These are phyloP conservation scores for Colletotrichum endophyticum DNA, from an alignment of 2,329 filamentous ascomycete species.

Conservation along the genomic window DNA sequence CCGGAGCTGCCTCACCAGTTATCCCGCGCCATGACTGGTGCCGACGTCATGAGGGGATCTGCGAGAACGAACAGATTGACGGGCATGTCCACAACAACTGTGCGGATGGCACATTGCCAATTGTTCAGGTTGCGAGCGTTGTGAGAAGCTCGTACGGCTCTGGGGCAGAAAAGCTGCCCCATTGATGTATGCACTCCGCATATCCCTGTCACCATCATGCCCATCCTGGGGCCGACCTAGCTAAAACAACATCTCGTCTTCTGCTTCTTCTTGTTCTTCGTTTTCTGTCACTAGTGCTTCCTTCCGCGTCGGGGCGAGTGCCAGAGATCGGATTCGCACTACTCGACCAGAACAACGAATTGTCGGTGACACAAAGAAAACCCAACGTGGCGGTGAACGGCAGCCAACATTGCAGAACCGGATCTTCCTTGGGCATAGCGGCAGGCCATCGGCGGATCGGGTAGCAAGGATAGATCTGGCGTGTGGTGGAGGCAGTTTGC, in stretches of 20 bases:
- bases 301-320: background rate
- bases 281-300: background rate
- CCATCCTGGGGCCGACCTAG: background rate
- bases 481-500: slow-evolving; percentile 10
- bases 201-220: background rate
- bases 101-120: background rate
- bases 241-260: background rate
- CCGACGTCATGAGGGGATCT: slow-evolving; percentile 19
- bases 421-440: slow-evolving; percentile 19
- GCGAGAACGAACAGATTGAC: background rate
- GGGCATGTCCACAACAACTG: background rate
- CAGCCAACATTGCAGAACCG: slow-evolving; percentile 16
- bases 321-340: background rate
- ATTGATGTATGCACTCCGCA: slow-evolving; percentile 5
- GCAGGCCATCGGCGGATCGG: slow-evolving; percentile 14
- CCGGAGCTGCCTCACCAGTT: slow-evolving; percentile 13
- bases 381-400: slow-evolving; percentile 25
- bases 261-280: background rate
- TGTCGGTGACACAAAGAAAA: slow-evolving; percentile 23
- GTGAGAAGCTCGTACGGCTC: background rate
- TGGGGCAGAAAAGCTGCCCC: slow-evolving; percentile 10
- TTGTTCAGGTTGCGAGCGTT: background rate
- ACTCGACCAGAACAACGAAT: slow-evolving; percentile 8
- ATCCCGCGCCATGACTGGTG: slow-evolving; percentile 7
- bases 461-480: slow-evolving; percentile 21